Conservation (phyloP, 2,329 filamentous ascomycete genomes). For the Stachybotrys elegans region DNA sequence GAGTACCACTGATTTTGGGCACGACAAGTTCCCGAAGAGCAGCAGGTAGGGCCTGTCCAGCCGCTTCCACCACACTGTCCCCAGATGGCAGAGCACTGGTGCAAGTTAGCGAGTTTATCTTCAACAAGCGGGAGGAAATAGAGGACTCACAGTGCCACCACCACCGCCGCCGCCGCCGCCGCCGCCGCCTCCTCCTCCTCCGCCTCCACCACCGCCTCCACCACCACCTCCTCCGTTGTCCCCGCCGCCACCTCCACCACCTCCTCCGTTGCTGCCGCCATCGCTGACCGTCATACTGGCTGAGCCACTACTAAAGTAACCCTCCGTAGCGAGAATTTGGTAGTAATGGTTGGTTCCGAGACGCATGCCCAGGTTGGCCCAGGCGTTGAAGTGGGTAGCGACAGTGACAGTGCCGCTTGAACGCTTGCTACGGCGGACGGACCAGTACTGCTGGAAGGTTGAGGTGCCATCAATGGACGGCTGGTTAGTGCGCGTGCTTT, state of each 20-base stretch:
- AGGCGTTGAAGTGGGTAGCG: conserved; percentile 48
- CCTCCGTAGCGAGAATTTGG: conserved; percentile 50
- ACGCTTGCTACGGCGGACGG: conserved; percentile 43
- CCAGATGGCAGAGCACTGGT: conserved; percentile 7
- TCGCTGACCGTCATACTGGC: conserved; percentile 44
- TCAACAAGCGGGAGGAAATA: too few species aligned
- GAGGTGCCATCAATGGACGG: conserved; percentile 44
- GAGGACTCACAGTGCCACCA: neutral
- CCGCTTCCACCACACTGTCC: conserved; percentile 7
- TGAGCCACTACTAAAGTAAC: conserved; percentile 44
- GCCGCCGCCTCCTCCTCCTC: neutral
- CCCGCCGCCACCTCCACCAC: neutral
- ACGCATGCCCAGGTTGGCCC: conserved; percentile 40
- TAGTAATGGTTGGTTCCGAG: conserved; percentile 45
- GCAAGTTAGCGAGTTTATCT: too few species aligned
- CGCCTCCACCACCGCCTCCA: conserved; percentile 3
- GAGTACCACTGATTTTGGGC: conserved; percentile 8
- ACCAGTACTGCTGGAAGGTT: conserved; percentile 51
- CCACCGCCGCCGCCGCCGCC: neutral
- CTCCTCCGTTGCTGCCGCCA: neutral
- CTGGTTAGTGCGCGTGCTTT: conserved; percentile 31
- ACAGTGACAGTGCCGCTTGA: conserved; percentile 44
- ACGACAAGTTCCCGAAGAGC: conserved; percentile 8
- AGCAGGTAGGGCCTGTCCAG: conserved; percentile 10
- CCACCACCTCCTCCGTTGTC: conserved; percentile 3